Percentiles rank a stretch among this genome's conserved stretches.
These are phyloP conservation scores for Wickerhamiella infanticola DNA, from an alignment of 1,139 yeast species.

Conservation along the genomic window DNA sequence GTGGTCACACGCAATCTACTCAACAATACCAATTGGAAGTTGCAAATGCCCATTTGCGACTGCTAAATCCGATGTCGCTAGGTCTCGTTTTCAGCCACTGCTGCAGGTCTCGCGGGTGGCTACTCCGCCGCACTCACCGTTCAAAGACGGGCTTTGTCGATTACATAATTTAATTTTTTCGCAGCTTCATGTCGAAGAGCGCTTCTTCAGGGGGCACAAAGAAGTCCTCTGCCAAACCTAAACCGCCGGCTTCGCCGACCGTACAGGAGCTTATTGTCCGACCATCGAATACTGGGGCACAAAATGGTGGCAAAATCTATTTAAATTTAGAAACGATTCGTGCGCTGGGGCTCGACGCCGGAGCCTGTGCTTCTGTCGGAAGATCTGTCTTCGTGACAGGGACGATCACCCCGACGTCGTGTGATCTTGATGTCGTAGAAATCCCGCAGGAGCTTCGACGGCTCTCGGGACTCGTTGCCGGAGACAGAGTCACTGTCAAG, in stretches of 20 bases:
- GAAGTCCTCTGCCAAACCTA: conserved; percentile 5
- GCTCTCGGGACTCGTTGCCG: conserved; percentile 46
- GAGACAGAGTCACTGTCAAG: conserved; percentile 48
- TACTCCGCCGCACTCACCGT: no score
- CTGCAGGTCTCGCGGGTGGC: no score
- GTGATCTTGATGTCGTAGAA: conserved; percentile 39
- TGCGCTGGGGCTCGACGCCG: conserved; percentile 37
- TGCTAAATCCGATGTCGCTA: no score
- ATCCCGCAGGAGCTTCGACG: conserved; percentile 36
- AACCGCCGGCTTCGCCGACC: neutral
- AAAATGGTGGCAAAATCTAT: conserved; percentile 28
- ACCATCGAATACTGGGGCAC: conserved; percentile 18
- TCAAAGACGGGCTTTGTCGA: no score
- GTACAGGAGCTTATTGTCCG: conserved; percentile 14
- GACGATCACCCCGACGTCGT: conserved; percentile 16
- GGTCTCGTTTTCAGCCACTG: no score
- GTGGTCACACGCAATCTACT: no score
- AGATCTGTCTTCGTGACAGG: conserved; percentile 18
- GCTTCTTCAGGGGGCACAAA: neutral
- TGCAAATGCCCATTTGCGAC: no score
- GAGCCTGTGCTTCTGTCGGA: conserved; percentile 39
- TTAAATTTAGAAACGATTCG: conserved; percentile 39
- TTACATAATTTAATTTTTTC: neutral
- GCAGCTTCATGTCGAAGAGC: neutral
- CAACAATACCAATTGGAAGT: no score